A percentile compares a stretch with the other conserved stretches of the same genome.
These are phyloP conservation scores for Teratosphaeriaceae sp. DNA, from an alignment of 2,329 filamentous ascomycete species.

Conservation along the genomic window DNA sequence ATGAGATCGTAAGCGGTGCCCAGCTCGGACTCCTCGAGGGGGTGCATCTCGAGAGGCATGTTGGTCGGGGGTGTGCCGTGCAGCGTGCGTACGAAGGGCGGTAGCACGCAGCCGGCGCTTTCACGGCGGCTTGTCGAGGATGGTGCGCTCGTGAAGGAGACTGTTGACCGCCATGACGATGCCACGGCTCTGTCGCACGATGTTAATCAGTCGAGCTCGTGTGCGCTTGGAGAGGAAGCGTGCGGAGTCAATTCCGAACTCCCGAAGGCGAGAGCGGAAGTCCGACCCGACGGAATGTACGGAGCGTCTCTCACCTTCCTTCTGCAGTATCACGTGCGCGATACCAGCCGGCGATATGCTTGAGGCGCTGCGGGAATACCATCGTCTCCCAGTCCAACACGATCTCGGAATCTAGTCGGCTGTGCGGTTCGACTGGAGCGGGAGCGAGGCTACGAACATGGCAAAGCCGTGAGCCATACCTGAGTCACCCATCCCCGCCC, in stretches of 20 bases:
- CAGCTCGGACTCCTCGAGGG: conserved; percentile 2
- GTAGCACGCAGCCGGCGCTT: too few relatives aligned
- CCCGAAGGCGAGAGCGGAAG: too few relatives aligned
- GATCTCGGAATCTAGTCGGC: too few relatives aligned
- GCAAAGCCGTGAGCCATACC: too few relatives aligned
- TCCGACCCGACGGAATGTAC: not conserved
- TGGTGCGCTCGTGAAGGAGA: not conserved
- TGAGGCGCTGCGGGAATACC: too few relatives aligned
- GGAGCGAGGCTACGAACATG: too few relatives aligned
- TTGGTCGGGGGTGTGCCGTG: not conserved
- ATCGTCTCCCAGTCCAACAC: too few relatives aligned
- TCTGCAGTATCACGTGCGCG: not conserved
- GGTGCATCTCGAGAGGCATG: conserved; percentile 5
- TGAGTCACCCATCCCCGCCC: too few relatives aligned
- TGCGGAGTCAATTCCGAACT: conserved; percentile 1
- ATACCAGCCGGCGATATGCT: not conserved
- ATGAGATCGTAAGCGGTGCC: conserved; percentile 1
- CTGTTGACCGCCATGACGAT: not conserved
- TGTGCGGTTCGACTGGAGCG: too few relatives aligned
- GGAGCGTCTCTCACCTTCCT: too few relatives aligned
- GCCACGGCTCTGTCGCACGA: not conserved
- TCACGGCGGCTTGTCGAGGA: not conserved
- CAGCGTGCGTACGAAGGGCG: not conserved
- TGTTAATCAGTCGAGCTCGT: not conserved
- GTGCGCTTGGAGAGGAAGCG: not conserved